Conservation (phyloP, 805 yeast genomes). For the Brettanomyces sp. region DNA sequence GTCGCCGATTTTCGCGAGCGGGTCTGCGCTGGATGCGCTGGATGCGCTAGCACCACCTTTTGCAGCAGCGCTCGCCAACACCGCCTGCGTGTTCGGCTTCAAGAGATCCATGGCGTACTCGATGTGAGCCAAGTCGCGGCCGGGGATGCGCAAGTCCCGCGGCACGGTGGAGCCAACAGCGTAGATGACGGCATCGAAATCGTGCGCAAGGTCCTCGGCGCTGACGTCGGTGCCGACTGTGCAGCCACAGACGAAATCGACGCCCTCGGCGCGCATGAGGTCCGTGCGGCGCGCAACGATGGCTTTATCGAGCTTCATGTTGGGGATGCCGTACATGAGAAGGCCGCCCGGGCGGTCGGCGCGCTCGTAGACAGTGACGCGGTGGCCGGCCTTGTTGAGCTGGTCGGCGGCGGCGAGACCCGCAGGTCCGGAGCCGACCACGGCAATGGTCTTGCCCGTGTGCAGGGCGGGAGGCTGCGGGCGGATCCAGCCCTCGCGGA, state of each 20-base stretch:
- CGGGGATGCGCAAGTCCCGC: constrained; percentile 89
- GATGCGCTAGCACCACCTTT: too few relatives aligned
- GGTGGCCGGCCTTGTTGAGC: constrained; percentile 91
- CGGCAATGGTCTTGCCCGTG: constrained; percentile 78
- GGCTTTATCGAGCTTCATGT: constrained; percentile 92
- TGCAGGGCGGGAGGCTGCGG: constrained; percentile 72
- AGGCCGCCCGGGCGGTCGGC: constrained; percentile 95
- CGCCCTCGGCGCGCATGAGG: constrained; percentile 82
- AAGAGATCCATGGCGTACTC: constrained; percentile 92
- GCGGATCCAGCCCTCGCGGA: constrained; percentile 92
- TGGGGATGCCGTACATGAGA: constrained; percentile 98
- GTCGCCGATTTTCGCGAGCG: constrained; percentile 66
- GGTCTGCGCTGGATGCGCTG: constrained; percentile 25
- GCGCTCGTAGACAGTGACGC: constrained; percentile 86
- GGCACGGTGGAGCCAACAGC: constrained; percentile 97
- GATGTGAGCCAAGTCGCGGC: constrained; percentile 83
- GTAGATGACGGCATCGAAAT: constrained; percentile 76
- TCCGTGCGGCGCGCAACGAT: constrained; percentile 91
- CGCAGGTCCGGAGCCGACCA: constrained; percentile 95
- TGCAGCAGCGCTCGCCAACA: constrained; percentile 38
- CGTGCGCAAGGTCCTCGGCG: constrained; percentile 53
- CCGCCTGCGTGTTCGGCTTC: constrained; percentile 81
- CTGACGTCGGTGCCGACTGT: constrained; percentile 79
- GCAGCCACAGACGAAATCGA: constrained; percentile 65
- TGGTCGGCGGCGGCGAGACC: constrained; percentile 97